Evolutionary conservation across 2,329 filamentous ascomycete genomes (phyloP).

Genomic region (Aspergillus fumigatus): DNA sequence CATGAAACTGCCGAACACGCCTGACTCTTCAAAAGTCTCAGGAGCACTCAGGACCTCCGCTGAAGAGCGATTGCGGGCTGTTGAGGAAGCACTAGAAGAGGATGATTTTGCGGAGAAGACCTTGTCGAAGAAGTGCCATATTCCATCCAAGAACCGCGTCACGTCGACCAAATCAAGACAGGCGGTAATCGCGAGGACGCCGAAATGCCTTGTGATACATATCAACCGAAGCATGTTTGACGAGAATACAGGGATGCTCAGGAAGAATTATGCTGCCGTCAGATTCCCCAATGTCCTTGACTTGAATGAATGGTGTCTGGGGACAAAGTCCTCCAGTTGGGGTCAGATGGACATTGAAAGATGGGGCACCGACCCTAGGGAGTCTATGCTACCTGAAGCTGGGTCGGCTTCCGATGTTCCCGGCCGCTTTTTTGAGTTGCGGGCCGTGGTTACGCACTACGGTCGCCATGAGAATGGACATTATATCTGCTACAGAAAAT

Average conservation of each 20-base stretch:
- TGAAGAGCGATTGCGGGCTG: constrained; percentile 55
- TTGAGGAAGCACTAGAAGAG: constrained; percentile 68
- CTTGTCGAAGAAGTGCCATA: constrained; percentile 60
- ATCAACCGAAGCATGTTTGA: constrained; percentile 91
- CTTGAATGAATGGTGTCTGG: constrained; percentile 79
- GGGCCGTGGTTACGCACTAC: constrained; percentile 81
- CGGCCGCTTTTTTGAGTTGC: constrained; percentile 63
- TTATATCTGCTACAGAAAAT: constrained; percentile 84
- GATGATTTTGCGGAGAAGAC: constrained; percentile 74
- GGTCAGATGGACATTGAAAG: constrained; percentile 51
- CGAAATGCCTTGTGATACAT: constrained; percentile 76
- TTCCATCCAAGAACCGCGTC: constrained; percentile 62
- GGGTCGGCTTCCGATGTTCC: constrained; percentile 50
- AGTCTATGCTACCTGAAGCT: constrained; percentile 67
- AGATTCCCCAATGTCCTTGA: constrained; percentile 71
- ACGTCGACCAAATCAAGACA: constrained; percentile 85
- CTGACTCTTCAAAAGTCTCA: constrained; percentile 23
- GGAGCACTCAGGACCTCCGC: constrained; percentile 40
- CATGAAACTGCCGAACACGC: constrained; percentile 15
- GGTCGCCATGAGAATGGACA: constrained; percentile 93
- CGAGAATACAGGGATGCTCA: constrained; percentile 70
- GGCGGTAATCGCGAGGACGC: constrained; percentile 75
- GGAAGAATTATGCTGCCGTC: constrained; percentile 79
- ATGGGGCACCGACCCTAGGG: constrained; percentile 65
- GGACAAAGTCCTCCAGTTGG: constrained; percentile 42